phyloP scores from a whole-genome alignment of 73 alveolate species.

The Paramecium sexaurelia region DNA sequence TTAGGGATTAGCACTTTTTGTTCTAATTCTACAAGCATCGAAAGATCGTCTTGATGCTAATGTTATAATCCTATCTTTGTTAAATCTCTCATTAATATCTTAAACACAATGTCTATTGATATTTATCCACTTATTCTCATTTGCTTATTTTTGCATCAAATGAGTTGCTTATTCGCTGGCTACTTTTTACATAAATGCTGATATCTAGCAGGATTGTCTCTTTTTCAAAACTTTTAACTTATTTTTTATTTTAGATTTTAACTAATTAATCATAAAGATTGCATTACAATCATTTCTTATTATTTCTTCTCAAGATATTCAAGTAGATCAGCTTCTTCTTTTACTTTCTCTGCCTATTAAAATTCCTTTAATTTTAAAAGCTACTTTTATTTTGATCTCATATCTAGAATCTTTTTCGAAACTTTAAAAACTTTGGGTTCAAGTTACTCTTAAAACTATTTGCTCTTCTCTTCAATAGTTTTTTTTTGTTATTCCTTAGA shows the following conservation, averaged over 20 bases:
- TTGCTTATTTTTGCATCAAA: background rate
- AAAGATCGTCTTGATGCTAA: background rate
- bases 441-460: background rate
- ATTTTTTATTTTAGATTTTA: background rate
- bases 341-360: background rate
- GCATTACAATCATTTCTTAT: background rate
- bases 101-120: background rate
- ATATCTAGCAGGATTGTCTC: background rate
- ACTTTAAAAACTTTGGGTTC: constrained; percentile 11
- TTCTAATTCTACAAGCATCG: background rate
- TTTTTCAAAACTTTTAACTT: background rate
- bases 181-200: constrained; percentile 31
- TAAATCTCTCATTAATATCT: constrained; percentile 2
- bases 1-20: background rate
- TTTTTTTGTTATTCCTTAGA: background rate
- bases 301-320: background rate
- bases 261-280: background rate
- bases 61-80: background rate
- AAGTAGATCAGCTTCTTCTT: background rate
- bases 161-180: constrained; percentile 1
- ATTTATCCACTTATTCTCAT: background rate
- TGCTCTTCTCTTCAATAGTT: background rate
- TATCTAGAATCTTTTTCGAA: background rate
- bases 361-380: background rate
- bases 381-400: background rate